Base-by-base conservation (phyloP, 2,329 filamentous ascomycete species). In the Lasiodiplodia sp. region DNA sequence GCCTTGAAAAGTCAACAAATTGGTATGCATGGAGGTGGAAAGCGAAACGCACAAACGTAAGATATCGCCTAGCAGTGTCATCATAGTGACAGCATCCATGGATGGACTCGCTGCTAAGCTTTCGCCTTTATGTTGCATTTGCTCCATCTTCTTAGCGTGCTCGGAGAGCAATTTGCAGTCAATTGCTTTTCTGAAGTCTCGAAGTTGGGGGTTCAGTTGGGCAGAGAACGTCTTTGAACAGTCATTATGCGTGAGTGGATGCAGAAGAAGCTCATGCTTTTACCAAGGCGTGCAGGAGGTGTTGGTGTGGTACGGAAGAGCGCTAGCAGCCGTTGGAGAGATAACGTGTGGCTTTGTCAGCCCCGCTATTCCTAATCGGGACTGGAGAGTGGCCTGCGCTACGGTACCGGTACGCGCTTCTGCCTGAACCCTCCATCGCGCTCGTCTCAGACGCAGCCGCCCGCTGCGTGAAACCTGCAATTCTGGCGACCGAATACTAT, bases 31-130 rank as follows among this genome's bases (percentile, higher is more conserved):
- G 25, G 16, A 5, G 12, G 12, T 16, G 23, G 16, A 23, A 4
- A 34, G 11, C 3, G n/a, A 2, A n/a, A 58, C 60, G 49, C 70
- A 75, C 72, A 78, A 70, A 28, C 76, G 75, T 14, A 78, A 70
- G 25, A 77, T 72, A 56, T 78, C 76, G 49, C 73, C 72, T 69
- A 78, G 70, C 49, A 75, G 60, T 60, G 72, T 72, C 53, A 74
- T 72, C 70, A 78, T 76, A 56, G 73, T 64, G 58, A 18, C 57
- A 31, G 25, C 7, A 34, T 67, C 63, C 44, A 23, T 67, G 28
- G 68, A 7, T 16, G 23, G 28, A 12, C 10, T 25, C n/a, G 49
- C 49, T 21, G 18, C 31, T 10, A n/a, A 11, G 47, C 16, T 31
- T 31, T 47, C n/a, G 38, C 21, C 14, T 31, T 25, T n/a, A 8